Evolutionary conservation across 805 yeast genomes (phyloP).

Genomic region (Candida pini): DNA sequence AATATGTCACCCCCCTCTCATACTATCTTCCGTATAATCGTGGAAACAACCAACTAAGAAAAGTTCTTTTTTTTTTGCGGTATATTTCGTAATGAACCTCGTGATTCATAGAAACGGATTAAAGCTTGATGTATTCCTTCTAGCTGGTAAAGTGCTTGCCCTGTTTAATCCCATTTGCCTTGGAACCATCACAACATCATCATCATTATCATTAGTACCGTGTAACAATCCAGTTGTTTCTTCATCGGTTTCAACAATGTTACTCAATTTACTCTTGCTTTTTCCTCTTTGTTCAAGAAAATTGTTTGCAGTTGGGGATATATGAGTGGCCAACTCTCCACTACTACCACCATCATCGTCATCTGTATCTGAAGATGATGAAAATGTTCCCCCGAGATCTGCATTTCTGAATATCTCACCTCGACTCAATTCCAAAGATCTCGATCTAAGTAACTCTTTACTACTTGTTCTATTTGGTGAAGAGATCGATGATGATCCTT

Average conservation of each 20-base stretch:
- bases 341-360: not conserved
- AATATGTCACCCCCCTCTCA: not conserved
- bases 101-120: no score
- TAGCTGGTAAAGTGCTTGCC: constrained; percentile 8
- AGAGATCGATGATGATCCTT: constrained; percentile 15
- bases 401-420: constrained; percentile 13
- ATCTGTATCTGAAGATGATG: constrained; percentile 7
- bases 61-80: not conserved
- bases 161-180: constrained; percentile 2
- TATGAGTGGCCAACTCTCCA: no score
- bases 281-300: constrained; percentile 2
- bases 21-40: not conserved
- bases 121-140: constrained; percentile 1
- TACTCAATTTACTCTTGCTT: constrained; percentile 10
- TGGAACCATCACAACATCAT: no score
- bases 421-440: constrained; percentile 28
- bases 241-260: constrained; percentile 16
- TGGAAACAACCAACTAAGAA: not conserved
- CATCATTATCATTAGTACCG: not conserved
- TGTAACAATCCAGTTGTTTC: constrained; percentile 1
- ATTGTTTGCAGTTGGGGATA: no score
- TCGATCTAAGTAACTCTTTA: no score
- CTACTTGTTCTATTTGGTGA: not conserved
- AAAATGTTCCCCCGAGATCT: constrained; percentile 5
- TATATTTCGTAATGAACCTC: not conserved